A percentile compares a stretch with the other conserved stretches of the same genome.
Conservation (phyloP, 192 early-diverging fungal genomes). For the Backusella parvicylindrica region DNA sequence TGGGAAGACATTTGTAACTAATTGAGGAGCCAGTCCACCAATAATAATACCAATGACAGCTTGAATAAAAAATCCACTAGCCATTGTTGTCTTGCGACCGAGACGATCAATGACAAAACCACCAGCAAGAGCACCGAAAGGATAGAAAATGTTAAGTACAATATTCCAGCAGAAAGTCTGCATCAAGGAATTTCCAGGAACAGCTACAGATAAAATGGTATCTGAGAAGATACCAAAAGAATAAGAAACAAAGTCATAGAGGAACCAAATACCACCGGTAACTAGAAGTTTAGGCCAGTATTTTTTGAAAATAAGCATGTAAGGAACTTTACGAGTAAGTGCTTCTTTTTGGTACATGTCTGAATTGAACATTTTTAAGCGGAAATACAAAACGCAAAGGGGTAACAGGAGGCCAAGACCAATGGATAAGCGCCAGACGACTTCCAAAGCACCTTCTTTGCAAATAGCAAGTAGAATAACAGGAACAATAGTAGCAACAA, state of each 20-base stretch:
- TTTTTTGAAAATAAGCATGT: conserved; percentile 43
- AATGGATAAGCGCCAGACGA: conserved; percentile 49
- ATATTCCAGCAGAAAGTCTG: conserved; percentile 51
- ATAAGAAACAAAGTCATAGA: conserved; percentile 41
- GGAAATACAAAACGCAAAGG: conserved; percentile 47
- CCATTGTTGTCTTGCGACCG: conserved; percentile 51
- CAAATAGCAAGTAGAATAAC: conserved; percentile 38
- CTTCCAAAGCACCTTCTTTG: conserved; percentile 36
- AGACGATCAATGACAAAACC: conserved; percentile 38
- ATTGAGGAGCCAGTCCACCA: conserved; percentile 36
- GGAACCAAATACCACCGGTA: conserved; percentile 45
- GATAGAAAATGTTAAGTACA: conserved; percentile 49
- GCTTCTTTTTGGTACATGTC: conserved; percentile 45
- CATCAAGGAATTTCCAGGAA: conserved; percentile 36
- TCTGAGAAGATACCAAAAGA: conserved; percentile 33
- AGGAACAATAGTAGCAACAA: conserved; percentile 41
- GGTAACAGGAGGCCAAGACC: conserved; percentile 48
- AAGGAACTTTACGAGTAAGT: conserved; percentile 46
- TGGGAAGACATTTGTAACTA: conserved; percentile 36
- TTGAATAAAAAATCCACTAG: conserved; percentile 47
- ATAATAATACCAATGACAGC: conserved; percentile 42
- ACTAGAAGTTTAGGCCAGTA: conserved; percentile 54
- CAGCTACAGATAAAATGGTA: conserved; percentile 18
- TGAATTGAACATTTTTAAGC: conserved; percentile 55
- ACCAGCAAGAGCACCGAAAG: conserved; percentile 46